phyloP scores from a whole-genome alignment of 345 rosid species.

The Melaleuca alternifolia region DNA sequence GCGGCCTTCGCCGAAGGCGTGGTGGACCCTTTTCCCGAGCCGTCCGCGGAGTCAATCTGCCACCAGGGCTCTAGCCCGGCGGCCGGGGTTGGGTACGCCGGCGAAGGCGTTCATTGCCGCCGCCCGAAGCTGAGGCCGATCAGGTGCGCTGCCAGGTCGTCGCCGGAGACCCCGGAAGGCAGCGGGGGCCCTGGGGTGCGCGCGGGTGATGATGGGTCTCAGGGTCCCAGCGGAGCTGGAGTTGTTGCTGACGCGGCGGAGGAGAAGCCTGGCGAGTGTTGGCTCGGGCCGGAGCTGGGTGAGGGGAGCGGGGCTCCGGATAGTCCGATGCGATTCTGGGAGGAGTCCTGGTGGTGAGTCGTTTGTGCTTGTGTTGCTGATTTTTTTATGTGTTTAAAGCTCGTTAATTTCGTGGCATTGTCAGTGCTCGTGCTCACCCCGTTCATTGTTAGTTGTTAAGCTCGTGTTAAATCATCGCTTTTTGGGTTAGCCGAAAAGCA shows the following conservation, averaged over 20 bases:
- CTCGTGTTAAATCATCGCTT: background rate
- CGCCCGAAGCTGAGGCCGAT: conserved; percentile 50
- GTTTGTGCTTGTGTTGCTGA: background rate
- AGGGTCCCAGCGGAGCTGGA: background rate
- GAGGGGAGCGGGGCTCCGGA: background rate
- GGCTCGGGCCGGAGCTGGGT: background rate
- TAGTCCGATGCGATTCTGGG: background rate
- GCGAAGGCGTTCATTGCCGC: background rate
- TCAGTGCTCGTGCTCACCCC: background rate
- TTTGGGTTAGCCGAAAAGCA: background rate
- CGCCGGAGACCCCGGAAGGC: conserved; percentile 13
- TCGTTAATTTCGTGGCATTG: background rate
- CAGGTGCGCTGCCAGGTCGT: conserved; percentile 26
- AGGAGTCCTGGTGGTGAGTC: background rate
- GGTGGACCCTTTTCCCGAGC: conserved; percentile 29
- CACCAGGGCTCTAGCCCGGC: background rate
- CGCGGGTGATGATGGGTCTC: background rate
- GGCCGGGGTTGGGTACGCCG: background rate
- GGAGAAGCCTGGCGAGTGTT: background rate
- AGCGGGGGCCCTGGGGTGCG: conserved; percentile 17
- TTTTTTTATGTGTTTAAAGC: background rate
- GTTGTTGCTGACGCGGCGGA: background rate
- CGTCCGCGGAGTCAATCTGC: background rate
- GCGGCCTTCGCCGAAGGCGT: conserved; percentile 27
- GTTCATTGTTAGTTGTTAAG: background rate